A percentile compares a stretch with the other conserved stretches of the same genome.
Conservation (phyloP, 1,284 basidiomycete species). For the Heterobasidion irregulare region DNA sequence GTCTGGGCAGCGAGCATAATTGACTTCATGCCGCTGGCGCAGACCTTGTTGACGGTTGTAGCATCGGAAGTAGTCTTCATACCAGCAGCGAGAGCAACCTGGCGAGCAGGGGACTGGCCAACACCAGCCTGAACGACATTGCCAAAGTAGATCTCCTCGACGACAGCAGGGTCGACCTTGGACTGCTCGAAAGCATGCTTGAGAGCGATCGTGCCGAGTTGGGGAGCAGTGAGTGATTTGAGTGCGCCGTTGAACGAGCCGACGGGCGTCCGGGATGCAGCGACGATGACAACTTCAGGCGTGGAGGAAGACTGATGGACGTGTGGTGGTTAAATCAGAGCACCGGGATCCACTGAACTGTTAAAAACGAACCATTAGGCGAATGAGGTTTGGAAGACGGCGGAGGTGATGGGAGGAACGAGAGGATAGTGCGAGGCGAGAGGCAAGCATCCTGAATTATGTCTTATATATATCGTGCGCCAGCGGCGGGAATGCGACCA, state of each 20-base stretch:
- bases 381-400: conserved; percentile 21
- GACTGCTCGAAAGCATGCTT: conserved; percentile 84
- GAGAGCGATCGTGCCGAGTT: conserved; percentile 85
- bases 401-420: conserved; percentile 26
- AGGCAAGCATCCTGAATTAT: conserved; percentile 24
- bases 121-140: conserved; percentile 96
- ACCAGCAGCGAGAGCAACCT: conserved; percentile 87
- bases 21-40: conserved; percentile 93
- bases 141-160: conserved; percentile 96
- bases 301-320: conserved; percentile 26
- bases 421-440: conserved; percentile 28
- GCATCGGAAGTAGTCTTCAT: conserved; percentile 84
- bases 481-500: conserved; percentile 8
- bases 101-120: conserved; percentile 92
- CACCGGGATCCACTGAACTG: neutral
- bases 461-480: conserved; percentile 10
- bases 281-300: conserved; percentile 90
- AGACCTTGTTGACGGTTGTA: conserved; percentile 99
- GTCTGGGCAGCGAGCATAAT: conserved; percentile 90
- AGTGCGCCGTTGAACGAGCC: conserved; percentile 89
- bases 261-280: conserved; percentile 91
- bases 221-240: conserved; percentile 83
- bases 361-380: conserved; percentile 22
- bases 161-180: conserved; percentile 71
- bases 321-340: neutral